phyloP scores from a whole-genome alignment of 192 early-diverging fungal species.

The Coemansia sp. region DNA sequence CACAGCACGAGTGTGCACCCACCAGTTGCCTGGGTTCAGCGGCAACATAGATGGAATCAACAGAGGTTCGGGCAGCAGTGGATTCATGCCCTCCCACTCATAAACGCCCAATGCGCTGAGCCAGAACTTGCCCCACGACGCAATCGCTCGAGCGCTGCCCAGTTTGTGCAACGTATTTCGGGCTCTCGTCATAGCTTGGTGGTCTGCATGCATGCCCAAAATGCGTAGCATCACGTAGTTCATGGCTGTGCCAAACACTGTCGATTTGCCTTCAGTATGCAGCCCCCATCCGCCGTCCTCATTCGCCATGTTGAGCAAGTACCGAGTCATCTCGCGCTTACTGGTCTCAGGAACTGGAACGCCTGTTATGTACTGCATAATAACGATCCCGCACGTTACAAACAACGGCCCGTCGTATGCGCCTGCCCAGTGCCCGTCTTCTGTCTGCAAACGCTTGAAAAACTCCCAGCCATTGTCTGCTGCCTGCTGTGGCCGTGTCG shows the following conservation, averaged over 20 bases:
- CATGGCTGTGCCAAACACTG: conserved; percentile 93
- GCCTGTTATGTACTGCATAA: conserved; percentile 85
- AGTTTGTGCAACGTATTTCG: conserved; percentile 79
- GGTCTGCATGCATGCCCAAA: conserved; percentile 80
- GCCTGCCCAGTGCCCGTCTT: conserved; percentile 93
- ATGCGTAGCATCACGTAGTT: conserved; percentile 92
- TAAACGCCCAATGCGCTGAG: conserved; percentile 86
- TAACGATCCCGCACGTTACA: conserved; percentile 86
- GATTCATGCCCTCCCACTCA: conserved; percentile 95
- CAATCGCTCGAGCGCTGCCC: conserved; percentile 80
- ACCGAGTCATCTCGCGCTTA: conserved; percentile 79
- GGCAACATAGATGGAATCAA: conserved; percentile 79
- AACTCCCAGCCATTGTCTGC: conserved; percentile 94
- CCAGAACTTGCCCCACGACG: conserved; percentile 99
- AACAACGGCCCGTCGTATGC: conserved; percentile 99
- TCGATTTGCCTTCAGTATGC: conserved; percentile 91
- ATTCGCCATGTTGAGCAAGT: conserved; percentile 81
- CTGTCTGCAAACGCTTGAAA: conserved; percentile 81
- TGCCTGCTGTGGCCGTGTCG: conserved; percentile 71
- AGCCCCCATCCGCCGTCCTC: conserved; percentile 97
- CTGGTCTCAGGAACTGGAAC: conserved; percentile 64
- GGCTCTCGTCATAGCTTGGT: conserved; percentile 82
- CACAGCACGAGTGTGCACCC: conserved; percentile 91
- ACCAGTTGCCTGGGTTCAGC: conserved; percentile 86
- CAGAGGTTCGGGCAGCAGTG: conserved; percentile 91